Conservation (phyloP, 1,284 basidiomycete species). For the Trichosporon sp. region DNA sequence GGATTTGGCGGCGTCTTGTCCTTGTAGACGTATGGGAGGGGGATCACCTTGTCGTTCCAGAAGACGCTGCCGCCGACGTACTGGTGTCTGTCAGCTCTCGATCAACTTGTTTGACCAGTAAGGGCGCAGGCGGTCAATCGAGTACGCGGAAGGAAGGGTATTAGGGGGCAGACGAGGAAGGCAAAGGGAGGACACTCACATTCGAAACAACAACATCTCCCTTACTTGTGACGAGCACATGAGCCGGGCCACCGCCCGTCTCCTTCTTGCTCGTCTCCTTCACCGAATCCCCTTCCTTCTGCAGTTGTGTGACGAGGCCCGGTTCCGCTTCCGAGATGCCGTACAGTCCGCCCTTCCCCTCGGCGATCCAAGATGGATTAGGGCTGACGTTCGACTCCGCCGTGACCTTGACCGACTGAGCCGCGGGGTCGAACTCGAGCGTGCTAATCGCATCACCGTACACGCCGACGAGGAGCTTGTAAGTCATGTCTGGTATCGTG, state of each 20-base stretch:
- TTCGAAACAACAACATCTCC: slow-evolving; percentile 32
- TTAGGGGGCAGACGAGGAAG: background rate
- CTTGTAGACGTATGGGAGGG: slow-evolving; percentile 34
- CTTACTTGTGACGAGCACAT: slow-evolving; percentile 37
- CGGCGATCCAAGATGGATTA: background rate
- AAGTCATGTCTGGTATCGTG: background rate
- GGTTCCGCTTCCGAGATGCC: background rate
- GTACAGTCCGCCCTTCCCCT: background rate
- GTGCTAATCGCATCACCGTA: background rate
- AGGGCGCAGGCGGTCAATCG: background rate
- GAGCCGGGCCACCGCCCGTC: slow-evolving; percentile 11
- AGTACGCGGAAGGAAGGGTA: background rate
- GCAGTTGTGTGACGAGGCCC: background rate
- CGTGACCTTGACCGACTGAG: background rate
- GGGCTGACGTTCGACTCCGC: background rate
- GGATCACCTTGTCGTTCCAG: slow-evolving; percentile 24
- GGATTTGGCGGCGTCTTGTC: slow-evolving; percentile 30
- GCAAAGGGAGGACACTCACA: slow-evolving; percentile 23
- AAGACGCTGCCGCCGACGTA: slow-evolving; percentile 36
- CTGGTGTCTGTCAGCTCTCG: slow-evolving; percentile 9
- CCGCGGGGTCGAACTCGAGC: background rate
- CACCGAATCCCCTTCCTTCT: background rate
- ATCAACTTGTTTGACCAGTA: background rate
- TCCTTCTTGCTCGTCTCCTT: background rate
- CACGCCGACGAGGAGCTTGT: background rate